A percentile compares a stretch with the other conserved stretches of the same genome.
Conservation (phyloP, 73 alveolate genomes). For the Tetrahymena elliotti region DNA sequence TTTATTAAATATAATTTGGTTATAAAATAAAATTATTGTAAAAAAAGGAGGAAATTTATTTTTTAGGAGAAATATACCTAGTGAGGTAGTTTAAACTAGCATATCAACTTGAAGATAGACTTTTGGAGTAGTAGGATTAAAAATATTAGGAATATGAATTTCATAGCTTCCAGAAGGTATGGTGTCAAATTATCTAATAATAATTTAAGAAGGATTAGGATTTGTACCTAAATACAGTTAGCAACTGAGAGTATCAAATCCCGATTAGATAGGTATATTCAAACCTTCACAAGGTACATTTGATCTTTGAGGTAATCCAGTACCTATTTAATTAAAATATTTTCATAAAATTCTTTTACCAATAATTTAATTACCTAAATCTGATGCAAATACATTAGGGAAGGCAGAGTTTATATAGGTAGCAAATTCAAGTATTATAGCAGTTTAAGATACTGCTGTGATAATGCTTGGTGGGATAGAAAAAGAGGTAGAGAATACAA, state of each 20-base stretch:
- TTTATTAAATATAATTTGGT: background rate
- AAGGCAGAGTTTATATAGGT: background rate
- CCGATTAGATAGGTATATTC: background rate
- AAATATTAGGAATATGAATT: conserved; percentile 20
- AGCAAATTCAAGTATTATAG: background rate
- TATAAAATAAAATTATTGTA: no score
- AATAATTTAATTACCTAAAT: background rate
- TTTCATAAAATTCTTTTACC: no score
- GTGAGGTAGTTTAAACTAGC: conserved; percentile 2
- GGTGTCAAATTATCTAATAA: conserved; percentile 17
- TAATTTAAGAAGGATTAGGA: conserved; percentile 30
- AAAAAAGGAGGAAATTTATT: no score
- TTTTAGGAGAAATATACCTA: background rate
- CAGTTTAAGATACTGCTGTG: background rate
- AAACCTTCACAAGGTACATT: conserved; percentile 16
- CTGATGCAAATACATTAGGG: conserved; percentile 12
- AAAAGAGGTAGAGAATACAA: background rate
- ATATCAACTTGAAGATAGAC: background rate
- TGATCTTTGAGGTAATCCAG: conserved; percentile 26
- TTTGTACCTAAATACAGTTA: conserved; percentile 11
- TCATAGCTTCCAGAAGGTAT: conserved; percentile 8
- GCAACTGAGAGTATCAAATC: background rate
- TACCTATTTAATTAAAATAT: conserved; percentile 16
- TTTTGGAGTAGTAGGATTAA: conserved; percentile 13
- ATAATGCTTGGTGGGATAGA: background rate